Base-by-base conservation (phyloP, 352 stramenopile genomes). In the Globisporangium sylvaticum region DNA sequence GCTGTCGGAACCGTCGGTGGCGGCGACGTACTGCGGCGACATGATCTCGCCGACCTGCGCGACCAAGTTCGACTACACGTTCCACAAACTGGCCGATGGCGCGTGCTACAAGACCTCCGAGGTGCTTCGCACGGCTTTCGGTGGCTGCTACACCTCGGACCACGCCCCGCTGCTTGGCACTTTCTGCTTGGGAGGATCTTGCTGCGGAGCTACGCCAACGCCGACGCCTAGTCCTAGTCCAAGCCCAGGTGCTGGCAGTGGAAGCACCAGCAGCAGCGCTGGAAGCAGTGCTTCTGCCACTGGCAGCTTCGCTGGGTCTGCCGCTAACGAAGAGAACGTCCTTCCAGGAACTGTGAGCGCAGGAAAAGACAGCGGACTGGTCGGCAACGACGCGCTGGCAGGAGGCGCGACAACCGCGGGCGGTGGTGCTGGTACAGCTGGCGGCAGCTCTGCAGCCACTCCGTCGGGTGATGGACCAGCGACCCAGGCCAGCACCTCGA, bases 51-150 rank as follows among this genome's bases (percentile, higher is more conserved):
- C 67, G 1, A 80, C 76, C 7, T 93, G 84, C 60, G 65, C 69
- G n/a, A 75, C 86, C 34, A 91, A 93, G 66, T 93, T 85, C 55
- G 84, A 93, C 70, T 93, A 83, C 62, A 85, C 74, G 5, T 53
- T 89, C 31, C 77, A 75, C 63, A 72, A 74, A 31, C 58, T 84
- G 25, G 74, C 56, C 10, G 53, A 75, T 7, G 69, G 79, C n/a
- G 74, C 74, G 9, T 93, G 83, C 54, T 69, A 88, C 52, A 53
- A 80, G 5, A 77, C 83, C 31, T 78, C 72, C 3, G 72, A 89
- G 54, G 75, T 92, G 18, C 80, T 88, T 22, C 85, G 83, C 18
- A 81, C 87, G 44, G 46, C 77, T 24, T 91, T 90, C 64, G 58
- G 76, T 22, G 81, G 82, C 2, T 93, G 84, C 72, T 93, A 91